These are phyloP conservation scores for Multifurca ochricompacta DNA, from an alignment of 768 basidiomycete genomes.

Conservation along the genomic window DNA sequence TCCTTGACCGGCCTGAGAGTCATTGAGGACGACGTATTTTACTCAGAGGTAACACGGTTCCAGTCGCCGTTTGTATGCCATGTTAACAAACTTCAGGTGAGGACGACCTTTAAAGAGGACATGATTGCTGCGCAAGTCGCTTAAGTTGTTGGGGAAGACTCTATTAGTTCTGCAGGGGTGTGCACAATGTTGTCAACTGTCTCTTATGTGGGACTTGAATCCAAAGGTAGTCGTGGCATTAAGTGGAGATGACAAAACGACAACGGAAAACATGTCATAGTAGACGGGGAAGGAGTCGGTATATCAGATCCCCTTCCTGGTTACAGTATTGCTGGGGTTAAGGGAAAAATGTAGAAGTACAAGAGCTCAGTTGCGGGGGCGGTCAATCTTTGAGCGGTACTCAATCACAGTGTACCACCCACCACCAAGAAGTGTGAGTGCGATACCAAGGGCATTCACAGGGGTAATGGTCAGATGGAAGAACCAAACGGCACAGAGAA, in stretches of 20 bases:
- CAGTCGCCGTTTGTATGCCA: background rate
- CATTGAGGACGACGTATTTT: slow-evolving; percentile 60
- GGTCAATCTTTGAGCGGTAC: slow-evolving; percentile 24
- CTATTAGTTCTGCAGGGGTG: background rate
- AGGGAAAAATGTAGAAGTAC: background rate
- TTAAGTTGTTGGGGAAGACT: background rate
- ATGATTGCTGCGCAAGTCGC: background rate
- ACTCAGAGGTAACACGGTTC: slow-evolving; percentile 36
- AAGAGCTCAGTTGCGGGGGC: background rate
- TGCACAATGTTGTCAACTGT: background rate
- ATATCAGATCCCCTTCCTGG: background rate
- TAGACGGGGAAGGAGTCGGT: background rate
- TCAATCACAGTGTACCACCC: slow-evolving; percentile 72
- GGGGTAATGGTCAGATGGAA: slow-evolving; percentile 78
- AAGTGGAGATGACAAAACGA: slow-evolving; percentile 7
- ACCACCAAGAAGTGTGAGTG: slow-evolving; percentile 79
- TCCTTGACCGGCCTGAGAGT: slow-evolving; percentile 63
- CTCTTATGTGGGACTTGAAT: background rate
- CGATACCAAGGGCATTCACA: slow-evolving; percentile 76
- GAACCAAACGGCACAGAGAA: slow-evolving; percentile 72
- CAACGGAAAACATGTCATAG: background rate
- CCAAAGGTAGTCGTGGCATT: background rate
- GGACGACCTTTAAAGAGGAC: slow-evolving; percentile 14
- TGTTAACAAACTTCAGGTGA: slow-evolving; percentile 6
- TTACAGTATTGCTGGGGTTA: background rate